Evolutionary conservation across 2,329 filamentous ascomycete genomes (phyloP), one percentile per base, ranked within the genome.

Genomic region (Nemania sp.): DNA sequence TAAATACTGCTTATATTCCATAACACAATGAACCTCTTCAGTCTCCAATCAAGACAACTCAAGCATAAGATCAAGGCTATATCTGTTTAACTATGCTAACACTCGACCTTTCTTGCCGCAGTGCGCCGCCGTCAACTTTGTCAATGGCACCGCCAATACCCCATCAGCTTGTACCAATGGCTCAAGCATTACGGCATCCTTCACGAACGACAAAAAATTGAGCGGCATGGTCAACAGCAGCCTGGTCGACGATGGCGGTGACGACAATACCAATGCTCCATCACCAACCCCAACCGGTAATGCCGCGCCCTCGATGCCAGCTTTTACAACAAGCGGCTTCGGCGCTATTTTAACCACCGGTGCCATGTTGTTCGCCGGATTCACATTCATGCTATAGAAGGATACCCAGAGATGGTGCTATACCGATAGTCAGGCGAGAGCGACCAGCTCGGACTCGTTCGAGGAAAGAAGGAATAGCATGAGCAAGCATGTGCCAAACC

Each of bases 121-220:
- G 80, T 84, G 81, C 63, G 70, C 80, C 36, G 73, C 75, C 28
- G 79, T 83, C 60, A 79, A 78, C 59, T 84, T 84, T 61, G 79
- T 85, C 57, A 63, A 68, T 3, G 77, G 77, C 40, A 64, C 64
- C 12, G 67, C 61, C 41, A 58, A 59, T 14, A 56, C 58, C 3
- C 67, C 67, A 1, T 41, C 40, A 12, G 45, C 56, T 3, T 79
- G 77, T 68, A 70, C 56, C 30, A 79, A 79, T 61, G 66, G 57
- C 26, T 70, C 68, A 12, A 59, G 65, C 40, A 64, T 75, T n/a
- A 64, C 63, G 2, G 68, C 61, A 2, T 57, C 60, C 2, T 74
- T 70, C 50, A 54, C 43, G 7, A 49, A 55, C 6, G 73, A 75
- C 57, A 15, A 59, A 9, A 49, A 52, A 19, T 63, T 77, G 30